Percentiles rank a stretch among this genome's conserved stretches.
Conservation (phyloP, 495 filamentous ascomycete species). For the Neurospora sp. region DNA sequence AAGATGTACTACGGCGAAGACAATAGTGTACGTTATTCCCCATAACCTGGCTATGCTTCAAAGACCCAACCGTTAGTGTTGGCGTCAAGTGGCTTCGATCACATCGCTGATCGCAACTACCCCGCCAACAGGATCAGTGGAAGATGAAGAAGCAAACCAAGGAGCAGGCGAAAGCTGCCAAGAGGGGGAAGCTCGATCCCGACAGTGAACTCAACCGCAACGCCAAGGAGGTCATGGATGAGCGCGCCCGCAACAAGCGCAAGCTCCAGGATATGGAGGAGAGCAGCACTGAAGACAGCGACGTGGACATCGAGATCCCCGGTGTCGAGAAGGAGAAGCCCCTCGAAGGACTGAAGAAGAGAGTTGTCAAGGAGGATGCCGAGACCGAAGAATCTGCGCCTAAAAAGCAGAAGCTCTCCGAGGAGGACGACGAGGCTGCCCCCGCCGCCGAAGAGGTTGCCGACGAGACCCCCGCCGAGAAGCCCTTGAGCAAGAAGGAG, state of each 20-base stretch:
- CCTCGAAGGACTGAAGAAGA: conserved; percentile 41
- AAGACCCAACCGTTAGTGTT: conserved; percentile 5
- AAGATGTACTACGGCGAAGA: conserved; percentile 88
- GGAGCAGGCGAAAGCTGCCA: conserved; percentile 65
- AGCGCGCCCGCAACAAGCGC: conserved; percentile 63
- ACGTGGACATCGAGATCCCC: conserved; percentile 26
- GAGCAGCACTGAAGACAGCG: conserved; percentile 23
- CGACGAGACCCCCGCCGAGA: conserved; percentile 3
- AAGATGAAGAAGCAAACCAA: conserved; percentile 81
- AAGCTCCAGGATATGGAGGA: conserved; percentile 29
- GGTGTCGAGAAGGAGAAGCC: conserved; percentile 45
- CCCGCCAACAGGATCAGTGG: conserved; percentile 62
- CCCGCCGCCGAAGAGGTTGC: conserved; percentile 4
- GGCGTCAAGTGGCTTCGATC: background rate
- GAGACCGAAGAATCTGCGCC: conserved; percentile 18
- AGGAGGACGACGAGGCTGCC: conserved; percentile 11
- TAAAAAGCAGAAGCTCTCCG: conserved; percentile 22
- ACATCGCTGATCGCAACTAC: conserved; percentile 9
- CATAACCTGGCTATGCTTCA: background rate
- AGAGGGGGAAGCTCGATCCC: conserved; percentile 75
- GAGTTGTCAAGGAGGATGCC: conserved; percentile 28
- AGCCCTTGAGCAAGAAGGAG: conserved; percentile 13
- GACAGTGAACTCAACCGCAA: conserved; percentile 59
- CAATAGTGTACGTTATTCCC: conserved; percentile 56
- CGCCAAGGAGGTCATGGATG: conserved; percentile 78